These are phyloP conservation scores for Chloranthus sessilifolius DNA, from an alignment of 164 flowering plant genomes.

Conservation along the genomic window DNA sequence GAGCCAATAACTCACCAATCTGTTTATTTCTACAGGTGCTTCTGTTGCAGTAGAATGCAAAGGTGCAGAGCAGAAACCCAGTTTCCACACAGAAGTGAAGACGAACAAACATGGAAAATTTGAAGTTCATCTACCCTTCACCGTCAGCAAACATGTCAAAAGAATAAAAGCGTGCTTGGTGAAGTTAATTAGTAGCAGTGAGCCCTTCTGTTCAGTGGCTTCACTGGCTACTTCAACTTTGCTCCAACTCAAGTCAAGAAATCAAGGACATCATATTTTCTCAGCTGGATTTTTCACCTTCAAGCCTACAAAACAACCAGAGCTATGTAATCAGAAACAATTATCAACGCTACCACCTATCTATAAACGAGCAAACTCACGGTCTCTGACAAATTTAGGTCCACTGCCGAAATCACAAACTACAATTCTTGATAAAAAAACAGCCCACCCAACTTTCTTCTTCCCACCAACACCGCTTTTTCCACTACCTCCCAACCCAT, in stretches of 20 bases:
- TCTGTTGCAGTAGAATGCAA: slow-evolving; percentile 50
- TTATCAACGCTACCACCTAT: neutral
- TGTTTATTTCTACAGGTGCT: slow-evolving; percentile 33
- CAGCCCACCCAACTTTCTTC: neutral
- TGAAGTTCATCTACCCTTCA: slow-evolving; percentile 48
- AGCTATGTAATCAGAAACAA: slow-evolving; percentile 48
- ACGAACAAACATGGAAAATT: slow-evolving; percentile 63
- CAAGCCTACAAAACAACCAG: slow-evolving; percentile 53
- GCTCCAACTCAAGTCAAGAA: slow-evolving; percentile 48
- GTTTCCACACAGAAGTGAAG: slow-evolving; percentile 45
- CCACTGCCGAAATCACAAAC: slow-evolving; percentile 1
- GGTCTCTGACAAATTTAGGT: slow-evolving; percentile 13
- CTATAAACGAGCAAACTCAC: slow-evolving; percentile 12
- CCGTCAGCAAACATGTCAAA: slow-evolving; percentile 53
- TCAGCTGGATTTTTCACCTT: slow-evolving; percentile 57
- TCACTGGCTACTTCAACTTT: slow-evolving; percentile 52
- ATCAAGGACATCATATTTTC: slow-evolving; percentile 44
- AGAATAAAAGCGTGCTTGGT: slow-evolving; percentile 63
- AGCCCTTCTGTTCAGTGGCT: slow-evolving; percentile 68
- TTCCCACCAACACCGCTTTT: neutral
- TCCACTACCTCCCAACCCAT: slow-evolving; percentile 16
- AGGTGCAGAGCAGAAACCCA: slow-evolving; percentile 22
- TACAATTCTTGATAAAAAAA: neutral
- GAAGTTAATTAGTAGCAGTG: slow-evolving; percentile 55
- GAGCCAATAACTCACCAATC: neutral